A percentile compares a stretch with the other conserved stretches of the same genome.
These are phyloP conservation scores for Aspergillus aculeatinus DNA, from an alignment of 2,329 filamentous ascomycete genomes.

Conservation along the genomic window DNA sequence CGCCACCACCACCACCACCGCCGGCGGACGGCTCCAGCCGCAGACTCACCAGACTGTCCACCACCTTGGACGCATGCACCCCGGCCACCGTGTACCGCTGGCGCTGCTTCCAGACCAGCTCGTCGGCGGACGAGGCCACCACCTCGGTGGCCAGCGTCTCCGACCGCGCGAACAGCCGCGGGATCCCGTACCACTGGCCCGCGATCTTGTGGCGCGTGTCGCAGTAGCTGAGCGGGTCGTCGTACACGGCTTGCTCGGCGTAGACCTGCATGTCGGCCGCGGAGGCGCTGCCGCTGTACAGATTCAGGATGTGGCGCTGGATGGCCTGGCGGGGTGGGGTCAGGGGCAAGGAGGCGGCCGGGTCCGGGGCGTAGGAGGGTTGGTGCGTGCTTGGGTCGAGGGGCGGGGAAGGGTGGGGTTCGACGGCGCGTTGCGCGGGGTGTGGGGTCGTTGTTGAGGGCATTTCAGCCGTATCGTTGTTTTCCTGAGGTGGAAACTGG, in stretches of 20 bases:
- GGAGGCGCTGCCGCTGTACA: slow-evolving; percentile 12
- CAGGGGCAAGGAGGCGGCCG: slow-evolving; percentile 6
- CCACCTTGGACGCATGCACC: slow-evolving; percentile 4
- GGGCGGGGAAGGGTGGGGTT: slow-evolving; percentile 11
- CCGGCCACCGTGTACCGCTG: slow-evolving; percentile 10
- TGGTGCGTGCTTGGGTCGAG: background rate
- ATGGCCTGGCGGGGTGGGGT: slow-evolving; percentile 4
- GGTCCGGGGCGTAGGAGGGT: slow-evolving; percentile 9
- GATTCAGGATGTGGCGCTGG: slow-evolving; percentile 8
- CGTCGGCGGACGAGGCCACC: background rate
- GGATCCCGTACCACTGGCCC: slow-evolving; percentile 16
- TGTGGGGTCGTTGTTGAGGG: slow-evolving; percentile 9
- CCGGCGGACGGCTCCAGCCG: background rate
- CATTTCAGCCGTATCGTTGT: background rate
- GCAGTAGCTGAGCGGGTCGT: slow-evolving; percentile 17
- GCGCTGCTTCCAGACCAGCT: slow-evolving; percentile 14
- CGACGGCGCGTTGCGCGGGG: slow-evolving; percentile 5
- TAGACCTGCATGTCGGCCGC: slow-evolving; percentile 14
- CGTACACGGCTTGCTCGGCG: slow-evolving; percentile 12
- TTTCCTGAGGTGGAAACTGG: no score
- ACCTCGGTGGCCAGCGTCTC: slow-evolving; percentile 14
- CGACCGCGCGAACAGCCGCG: slow-evolving; percentile 10
- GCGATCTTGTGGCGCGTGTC: slow-evolving; percentile 16
- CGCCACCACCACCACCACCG: background rate
- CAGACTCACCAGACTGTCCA: slow-evolving; percentile 13